phyloP scores from a whole-genome alignment of 352 stramenopile species.

The Globisporangium lucens region DNA sequence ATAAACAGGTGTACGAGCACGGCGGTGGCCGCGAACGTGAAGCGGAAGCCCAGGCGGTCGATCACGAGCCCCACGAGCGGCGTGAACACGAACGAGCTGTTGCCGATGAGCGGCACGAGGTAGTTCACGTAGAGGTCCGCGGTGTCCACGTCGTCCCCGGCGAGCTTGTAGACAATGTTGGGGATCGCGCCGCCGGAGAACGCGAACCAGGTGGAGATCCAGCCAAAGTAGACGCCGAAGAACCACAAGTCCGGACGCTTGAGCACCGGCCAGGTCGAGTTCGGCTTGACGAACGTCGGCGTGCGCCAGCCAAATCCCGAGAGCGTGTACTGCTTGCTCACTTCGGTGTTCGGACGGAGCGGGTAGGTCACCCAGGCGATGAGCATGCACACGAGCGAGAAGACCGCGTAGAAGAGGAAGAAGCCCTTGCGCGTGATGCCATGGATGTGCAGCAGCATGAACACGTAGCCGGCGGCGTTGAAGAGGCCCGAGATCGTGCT shows the following conservation, averaged over 20 bases:
- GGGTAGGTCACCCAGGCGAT: constrained; percentile 26
- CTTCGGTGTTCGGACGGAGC: constrained; percentile 17
- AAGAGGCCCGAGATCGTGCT: constrained; percentile 47
- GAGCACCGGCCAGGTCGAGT: constrained; percentile 16
- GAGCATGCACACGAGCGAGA: constrained; percentile 17
- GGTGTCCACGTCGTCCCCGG: constrained; percentile 6
- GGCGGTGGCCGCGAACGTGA: constrained; percentile 19
- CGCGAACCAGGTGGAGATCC: constrained; percentile 29
- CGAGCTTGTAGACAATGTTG: constrained; percentile 22
- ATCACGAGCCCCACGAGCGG: constrained; percentile 27
- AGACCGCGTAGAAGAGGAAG: constrained; percentile 34
- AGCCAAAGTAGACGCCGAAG: constrained; percentile 32
- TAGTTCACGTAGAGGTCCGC: constrained; percentile 29
- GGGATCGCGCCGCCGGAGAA: constrained; percentile 29
- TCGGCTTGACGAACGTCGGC: constrained; percentile 12
- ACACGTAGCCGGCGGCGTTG: constrained; percentile 51
- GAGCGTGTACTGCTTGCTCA: constrained; percentile 17
- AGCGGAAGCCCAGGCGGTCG: constrained; percentile 22
- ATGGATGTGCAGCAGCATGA: constrained; percentile 42
- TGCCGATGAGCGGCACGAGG: constrained; percentile 24
- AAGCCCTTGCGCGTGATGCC: constrained; percentile 36
- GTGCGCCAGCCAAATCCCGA: constrained; percentile 23
- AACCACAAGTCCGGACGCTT: constrained; percentile 23
- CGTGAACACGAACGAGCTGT: constrained; percentile 29
- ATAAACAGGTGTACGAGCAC: constrained; percentile 27